Evolutionary conservation across 73 alveolate genomes (phyloP), one percentile per base, ranked within the genome.

Genomic region (Stentor coeruleus): DNA sequence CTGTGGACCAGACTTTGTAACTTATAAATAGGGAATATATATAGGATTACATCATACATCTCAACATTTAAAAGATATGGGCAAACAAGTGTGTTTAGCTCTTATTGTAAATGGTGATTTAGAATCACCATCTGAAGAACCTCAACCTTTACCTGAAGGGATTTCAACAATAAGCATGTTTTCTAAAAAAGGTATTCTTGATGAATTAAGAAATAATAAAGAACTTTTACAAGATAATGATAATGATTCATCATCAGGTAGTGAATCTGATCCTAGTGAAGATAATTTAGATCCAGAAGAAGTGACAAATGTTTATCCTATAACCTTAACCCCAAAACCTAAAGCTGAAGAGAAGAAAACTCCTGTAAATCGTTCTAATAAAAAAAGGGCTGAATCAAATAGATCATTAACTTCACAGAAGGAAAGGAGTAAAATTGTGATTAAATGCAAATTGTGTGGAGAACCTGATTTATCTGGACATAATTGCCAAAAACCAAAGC

Each of bases 1-100:
- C 85, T 96, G 99, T 77, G 99, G 99, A 28, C 30, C 83, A 36
- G 58, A 75, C 38, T 75, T 39, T 33, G 79, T 98, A 49, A 49
- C 20, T 49, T 11, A 49, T 20, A 49, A 11, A 11, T 20, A 49
- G 66, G 99, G 79, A 20, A 20, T 15, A 66, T 75, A 75, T 38
- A 66, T 33, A 75, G 38, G 72, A 20, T n/a, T 39, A 20, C 83
- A 75, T 75, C 38, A 20, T 38, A 75, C 83, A 15, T 20, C 74
- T 20, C 15, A 75, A 35, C 30, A 75, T 20, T 35, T 75, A 38
- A 15, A 20, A 33, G 83, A 75, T 20, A 75, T 75, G 72, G 83
- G 83, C n/a, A 75, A 75, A 38, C 72, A 75, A 38, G 41, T 75
- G 35, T 75, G 83, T 39, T 33, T 75, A 20, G 72, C 83, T 35